Evolutionary conservation across 2,329 filamentous ascomycete species (phyloP), one percentile per base, ranked within the genome.

Genomic region (Bipolaris victoriae): DNA sequence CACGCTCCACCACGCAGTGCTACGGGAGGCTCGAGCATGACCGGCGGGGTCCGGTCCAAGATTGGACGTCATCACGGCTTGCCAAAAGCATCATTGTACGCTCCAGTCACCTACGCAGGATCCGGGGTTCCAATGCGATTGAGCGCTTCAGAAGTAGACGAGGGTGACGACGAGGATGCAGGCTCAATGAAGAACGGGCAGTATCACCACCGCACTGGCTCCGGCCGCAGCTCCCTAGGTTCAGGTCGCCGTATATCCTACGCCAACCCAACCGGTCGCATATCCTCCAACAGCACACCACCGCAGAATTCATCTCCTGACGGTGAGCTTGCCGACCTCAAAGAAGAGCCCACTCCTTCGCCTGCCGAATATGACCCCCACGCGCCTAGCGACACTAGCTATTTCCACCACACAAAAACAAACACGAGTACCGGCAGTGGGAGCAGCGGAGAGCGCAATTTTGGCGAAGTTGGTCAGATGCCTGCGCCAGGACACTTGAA

Each of bases 121-220:
- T 90, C 88, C 39, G 92, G 92, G 52, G 93, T 98, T 37, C 95
- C 95, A 2, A 87, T 97, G 77, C 88, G 95, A 41, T 82, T 99
- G 61, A 96, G 91, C 74, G 94, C 95, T n/a, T 96, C 91, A 49
- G 95, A 99, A 76, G 91, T 98, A 13, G 92, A 96, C 69, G 92
- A 91, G 64, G 92, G 89, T 64, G 91, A 93, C 67, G 91, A 88
- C 72, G 90, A 92, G 50, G 89, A 91, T 43, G 90, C 66, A 76
- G 80, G 65, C 41, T 82, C 81, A 58, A 67, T 66, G 33, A 55
- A 64, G 44, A 64, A 60, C 36, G 65, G 68, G 5, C 67, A 69
- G 39, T 83, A 77, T 82, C 90, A 93, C 77, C 86, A 86, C 61
- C 82, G 90, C 62, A 90, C 86, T 20, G 88, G 89, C 44, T 92